Evolutionary conservation across 2,329 filamentous ascomycete genomes (phyloP), one percentile per base, ranked within the genome.

Genomic region (Cordyceps tenuipes): DNA sequence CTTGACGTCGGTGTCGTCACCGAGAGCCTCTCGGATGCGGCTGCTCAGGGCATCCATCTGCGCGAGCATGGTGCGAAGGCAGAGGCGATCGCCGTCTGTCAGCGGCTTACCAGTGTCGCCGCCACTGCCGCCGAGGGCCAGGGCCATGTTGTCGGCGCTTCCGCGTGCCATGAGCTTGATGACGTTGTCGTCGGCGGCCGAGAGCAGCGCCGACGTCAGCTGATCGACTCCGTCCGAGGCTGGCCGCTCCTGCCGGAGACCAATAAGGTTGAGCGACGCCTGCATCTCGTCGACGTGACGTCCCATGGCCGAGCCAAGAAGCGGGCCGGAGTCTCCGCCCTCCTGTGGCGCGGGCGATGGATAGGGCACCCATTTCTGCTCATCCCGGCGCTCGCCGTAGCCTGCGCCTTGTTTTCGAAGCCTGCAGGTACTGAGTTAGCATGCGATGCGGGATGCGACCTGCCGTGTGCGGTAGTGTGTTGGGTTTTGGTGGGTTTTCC

Each of bases 201-300:
- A 86, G 64, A 88, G 76, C 64, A 90, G 77, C 57, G 82, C 78
- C 62, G 82, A 76, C 57, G 86, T 76, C 61, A 90, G 78, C 54
- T 76, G 76, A 61, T 79, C 74, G 54, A 85, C 68, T 36, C 77
- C 75, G 54, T 82, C 75, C 26, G 79, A 12, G 15, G 41, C 1
- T 15, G 41, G 76, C 57, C 73, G 72, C 63, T 79, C 75, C 64
- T 78, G 77, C 59, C 76, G 77, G 52, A 90, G 75, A 63, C 82
- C 79, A 49, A 81, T 77, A 36, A 91, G 76, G 62, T 83, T 85
- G 62, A 90, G 77, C 5, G 85, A 86, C 48, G 84, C 80, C 68
- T 89, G 86, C 68, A 87, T 81, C 70, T 89, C 83, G 57, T 81
- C 77, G 21, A 89, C 72, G n/a, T 73, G 76, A 54, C 74, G 76